Base-by-base conservation (phyloP, 768 basidiomycete genomes). In the Tylopilus sp. region DNA sequence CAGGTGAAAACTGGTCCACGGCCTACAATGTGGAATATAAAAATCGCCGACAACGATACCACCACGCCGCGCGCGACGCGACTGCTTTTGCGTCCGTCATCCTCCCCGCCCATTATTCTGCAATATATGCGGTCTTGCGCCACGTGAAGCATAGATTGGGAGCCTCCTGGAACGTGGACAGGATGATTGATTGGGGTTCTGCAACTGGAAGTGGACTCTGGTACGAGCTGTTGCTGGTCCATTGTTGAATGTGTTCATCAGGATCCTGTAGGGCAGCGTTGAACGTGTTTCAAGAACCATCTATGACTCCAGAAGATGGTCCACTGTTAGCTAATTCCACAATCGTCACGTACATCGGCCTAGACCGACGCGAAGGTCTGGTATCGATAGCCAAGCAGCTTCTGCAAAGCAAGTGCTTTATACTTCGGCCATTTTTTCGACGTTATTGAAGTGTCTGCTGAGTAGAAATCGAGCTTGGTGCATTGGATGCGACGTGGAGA, bases 71-170 rank as follows among this genome's bases (percentile, higher is more conserved):
- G 50, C 78, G 87, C 25, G 89, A 93, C 57, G 90, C 86, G 22
- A 84, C 87, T 24, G 92, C 92, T 6, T 95, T 93, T 66, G 86
- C 87, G 14, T 84, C 89, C 13, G 78, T 94, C 45, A 87, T 85
- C n/a, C 78, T 95, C 57, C 92, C 92, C 1, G 83, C 86, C 4
- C 88, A 93, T 71, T 95, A 89, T 66, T 82, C 90, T 42, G 90
- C 85, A 3, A 87, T 93, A 46, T 77, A 73, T 45, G 75, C 86
- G n/a, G 89, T 94, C 6, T 71, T 95, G 17, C 74, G 80, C 43
- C 85, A 91, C 57, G 59, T 84, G 33, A 85, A 80, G 54, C 77
- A 72, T 44, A 76, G 92, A 50, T 60, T 92, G 33, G 85, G 81
- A n/a, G 67, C 76, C 8, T 75, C 76, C n/a, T 89, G 79, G 82